A percentile compares a stretch with the other conserved stretches of the same genome.
phyloP scores from a whole-genome alignment of 177 flowering plant genomes.

The Vitis hybrid region DNA sequence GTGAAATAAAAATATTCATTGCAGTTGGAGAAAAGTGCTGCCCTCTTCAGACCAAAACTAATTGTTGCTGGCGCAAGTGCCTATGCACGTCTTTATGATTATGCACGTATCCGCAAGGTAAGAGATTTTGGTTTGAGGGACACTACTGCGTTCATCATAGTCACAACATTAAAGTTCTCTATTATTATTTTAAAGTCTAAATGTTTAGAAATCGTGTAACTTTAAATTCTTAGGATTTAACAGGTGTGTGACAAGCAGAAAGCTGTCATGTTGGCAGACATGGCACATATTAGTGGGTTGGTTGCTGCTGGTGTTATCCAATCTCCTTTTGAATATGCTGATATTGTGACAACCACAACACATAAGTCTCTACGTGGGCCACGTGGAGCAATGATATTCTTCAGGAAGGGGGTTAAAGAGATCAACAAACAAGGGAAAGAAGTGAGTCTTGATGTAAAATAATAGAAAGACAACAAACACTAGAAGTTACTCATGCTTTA shows the following conservation, averaged over 20 bases:
- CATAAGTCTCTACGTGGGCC: slow-evolving; percentile 99
- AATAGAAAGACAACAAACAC: too few relatives aligned
- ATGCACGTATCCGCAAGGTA: slow-evolving; percentile 94
- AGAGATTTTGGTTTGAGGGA: too few relatives aligned
- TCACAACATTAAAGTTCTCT: background rate
- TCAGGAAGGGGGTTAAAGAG: slow-evolving; percentile 90
- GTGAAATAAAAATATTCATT: too few relatives aligned
- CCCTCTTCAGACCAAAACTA: slow-evolving; percentile 91
- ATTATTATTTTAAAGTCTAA: background rate
- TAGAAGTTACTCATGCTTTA: background rate
- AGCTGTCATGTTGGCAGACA: slow-evolving; percentile 90
- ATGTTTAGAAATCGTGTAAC: too few relatives aligned
- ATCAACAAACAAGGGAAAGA: slow-evolving; percentile 89
- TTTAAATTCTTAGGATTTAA: slow-evolving; percentile 2
- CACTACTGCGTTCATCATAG: background rate
- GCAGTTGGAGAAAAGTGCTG: slow-evolving; percentile 85
- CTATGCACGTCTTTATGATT: slow-evolving; percentile 95
- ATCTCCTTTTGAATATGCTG: slow-evolving; percentile 97
- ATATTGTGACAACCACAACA: slow-evolving; percentile 95
- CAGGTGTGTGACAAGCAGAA: slow-evolving; percentile 99
- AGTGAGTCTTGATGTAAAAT: slow-evolving; percentile 37
- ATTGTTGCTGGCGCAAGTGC: slow-evolving; percentile 99
- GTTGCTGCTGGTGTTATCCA: slow-evolving; percentile 98
- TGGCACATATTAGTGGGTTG: slow-evolving; percentile 99
- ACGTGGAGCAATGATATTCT: slow-evolving; percentile 99